These are phyloP conservation scores for Phytophthora pinifolia DNA, from an alignment of 352 stramenopile species.

Conservation along the genomic window DNA sequence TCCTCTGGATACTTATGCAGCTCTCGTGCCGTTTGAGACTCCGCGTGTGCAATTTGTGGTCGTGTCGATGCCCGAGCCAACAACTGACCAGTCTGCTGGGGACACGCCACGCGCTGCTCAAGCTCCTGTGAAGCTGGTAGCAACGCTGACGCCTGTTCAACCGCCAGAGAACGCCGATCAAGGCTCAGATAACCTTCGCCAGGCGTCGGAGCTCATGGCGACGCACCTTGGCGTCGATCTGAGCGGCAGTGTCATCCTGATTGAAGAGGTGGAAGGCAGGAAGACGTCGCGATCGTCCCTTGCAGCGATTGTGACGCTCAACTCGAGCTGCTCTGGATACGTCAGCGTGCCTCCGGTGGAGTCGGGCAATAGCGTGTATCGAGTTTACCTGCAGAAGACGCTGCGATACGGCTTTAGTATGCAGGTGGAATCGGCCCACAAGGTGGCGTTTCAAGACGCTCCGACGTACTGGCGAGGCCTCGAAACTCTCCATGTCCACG, in stretches of 20 bases:
- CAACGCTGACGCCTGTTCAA: constrained; percentile 42
- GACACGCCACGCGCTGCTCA: constrained; percentile 16
- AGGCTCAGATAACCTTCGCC: constrained; percentile 13
- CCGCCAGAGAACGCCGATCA: constrained; percentile 11
- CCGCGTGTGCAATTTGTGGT: constrained; percentile 44
- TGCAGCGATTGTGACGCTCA: constrained; percentile 37
- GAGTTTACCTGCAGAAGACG: constrained; percentile 43
- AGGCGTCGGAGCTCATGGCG: constrained; percentile 20
- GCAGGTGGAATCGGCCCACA: constrained; percentile 47
- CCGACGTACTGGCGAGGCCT: constrained; percentile 52
- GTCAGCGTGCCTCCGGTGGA: constrained; percentile 27
- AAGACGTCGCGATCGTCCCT: constrained; percentile 1
- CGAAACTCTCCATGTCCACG: constrained; percentile 44
- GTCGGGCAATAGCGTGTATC: constrained; percentile 36
- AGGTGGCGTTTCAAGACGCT: constrained; percentile 41
- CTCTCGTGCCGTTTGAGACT: constrained; percentile 40
- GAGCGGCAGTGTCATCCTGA: constrained; percentile 45
- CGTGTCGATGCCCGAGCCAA: constrained; percentile 19
- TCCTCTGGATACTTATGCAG: constrained; percentile 6
- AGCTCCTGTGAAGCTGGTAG: constrained; percentile 26
- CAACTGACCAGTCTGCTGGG: constrained; percentile 18
- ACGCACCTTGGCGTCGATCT: constrained; percentile 41
- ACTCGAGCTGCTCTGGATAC: constrained; percentile 35
- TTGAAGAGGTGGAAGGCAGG: constrained; percentile 35
- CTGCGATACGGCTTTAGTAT: constrained; percentile 61